Base-by-base conservation (phyloP, 2,329 filamentous ascomycete species). In the Cladosporium velox region DNA sequence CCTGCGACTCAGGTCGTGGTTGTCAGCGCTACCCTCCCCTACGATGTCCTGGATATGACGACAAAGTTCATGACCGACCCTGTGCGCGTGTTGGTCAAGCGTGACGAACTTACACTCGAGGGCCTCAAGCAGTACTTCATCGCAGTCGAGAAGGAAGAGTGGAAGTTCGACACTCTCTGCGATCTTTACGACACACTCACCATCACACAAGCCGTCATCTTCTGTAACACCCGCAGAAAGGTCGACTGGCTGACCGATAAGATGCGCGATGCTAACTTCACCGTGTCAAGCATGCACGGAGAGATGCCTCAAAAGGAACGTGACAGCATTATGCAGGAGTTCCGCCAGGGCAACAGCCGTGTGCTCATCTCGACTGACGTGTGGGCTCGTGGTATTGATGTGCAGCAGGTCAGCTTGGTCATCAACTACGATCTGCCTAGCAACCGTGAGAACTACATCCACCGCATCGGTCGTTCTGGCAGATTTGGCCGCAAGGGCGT, bases 81-180 rank as follows among this genome's bases (percentile, higher is more conserved):
- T 74, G 91, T 99, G 82, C 93, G 95, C 79, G 98, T 99, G 79
- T 88, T 99, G 75, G 95, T 99, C 84, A 99, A 99, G 91, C 97
- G 97, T 89, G 94, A 96, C 79, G 95, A 99, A 82, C 90, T 99
- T 82, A 99, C 95, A 78, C 92, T 99, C 67, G 95, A 99, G 85
- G 95, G 95, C 92, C 96, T 99, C 80, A 99, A 99, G 88, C 95
- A 99, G 83, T 99, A 97, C 86, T 99, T 97, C 86, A 98, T 99
- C 83, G 95, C 95, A 68, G 95, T 99, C 68, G 95, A 99, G 87
- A 98, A 99, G 88, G 95, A 99, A 82, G 95, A 99, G 79, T 99
- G 95, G 95, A 99, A 99, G 86, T 90, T 99, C 72, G 95, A 99
- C 83, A 99, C 95, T 69, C 92, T 99, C 70, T 98, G 92, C 77